Base-by-base conservation (phyloP, 2,329 filamentous ascomycete species). In the Diplodia seriata region DNA sequence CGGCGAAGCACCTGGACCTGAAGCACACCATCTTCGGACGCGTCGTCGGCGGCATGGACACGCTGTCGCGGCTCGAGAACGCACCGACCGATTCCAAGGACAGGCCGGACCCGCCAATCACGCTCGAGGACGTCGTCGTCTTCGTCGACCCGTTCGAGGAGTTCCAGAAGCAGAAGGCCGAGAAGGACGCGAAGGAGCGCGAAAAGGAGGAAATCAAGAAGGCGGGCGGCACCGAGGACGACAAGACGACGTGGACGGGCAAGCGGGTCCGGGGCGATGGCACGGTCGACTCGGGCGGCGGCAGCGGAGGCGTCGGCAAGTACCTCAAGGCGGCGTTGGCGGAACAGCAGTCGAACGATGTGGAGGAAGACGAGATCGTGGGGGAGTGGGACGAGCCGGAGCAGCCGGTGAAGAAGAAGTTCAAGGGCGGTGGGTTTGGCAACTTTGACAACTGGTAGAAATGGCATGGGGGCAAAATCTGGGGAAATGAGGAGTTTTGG, bases 1-100 rank as follows among this genome's bases (percentile, higher is more conserved):
- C 91, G 0, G 88, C 90, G 0, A 89, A 91, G 70, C 95, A 99
- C 80, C 86, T 99, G 0, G 93, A 99, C 79, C 87, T 90, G 69
- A 99, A 99, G 76, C 95, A 99, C 80, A 98, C 95, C n/a, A 91
- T 99, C 50, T 99, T 99, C 74, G 95, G 90, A 2, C 88, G 89
- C 47, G 88, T 98, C 0, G 90, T 96, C 1, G 92, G 91, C 33
- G 94, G 91, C 0, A 74, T 89, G 66, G 88, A 91, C 54, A 87
- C 90, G 0, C 83, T 99, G 15, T 85, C 86, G 70, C 87, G 87
- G 68, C 88, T 99, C 81, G 95, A 99, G 80, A 86, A 86, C 12
- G 87, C 90, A 18, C 95, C 95, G 0, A 83, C 90, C 0, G 91
- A 94, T 68, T 68, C 66, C 18, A 61, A 49, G 9, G 54, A 68